A percentile compares a stretch with the other conserved stretches of the same genome.
These are phyloP conservation scores for Cyphellophora europaea DNA, from an alignment of 2,329 filamentous ascomycete species.

Conservation along the genomic window DNA sequence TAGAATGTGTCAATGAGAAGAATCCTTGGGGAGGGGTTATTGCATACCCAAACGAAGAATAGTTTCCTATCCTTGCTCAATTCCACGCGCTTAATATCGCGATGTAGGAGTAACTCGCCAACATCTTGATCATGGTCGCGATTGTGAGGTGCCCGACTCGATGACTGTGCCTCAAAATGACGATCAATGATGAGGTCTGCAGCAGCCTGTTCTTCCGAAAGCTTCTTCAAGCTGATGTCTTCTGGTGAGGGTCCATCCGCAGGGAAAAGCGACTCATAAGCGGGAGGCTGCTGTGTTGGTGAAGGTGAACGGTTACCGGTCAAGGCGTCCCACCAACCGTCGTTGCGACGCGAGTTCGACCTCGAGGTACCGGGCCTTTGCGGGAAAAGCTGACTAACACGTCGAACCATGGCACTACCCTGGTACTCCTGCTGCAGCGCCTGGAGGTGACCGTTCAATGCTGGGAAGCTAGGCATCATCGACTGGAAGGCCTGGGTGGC, in stretches of 20 bases:
- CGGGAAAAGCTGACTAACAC: constrained; percentile 65
- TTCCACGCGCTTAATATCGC: constrained; percentile 36
- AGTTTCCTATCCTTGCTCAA: constrained; percentile 39
- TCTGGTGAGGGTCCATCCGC: constrained; percentile 28
- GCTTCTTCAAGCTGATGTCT: constrained; percentile 33
- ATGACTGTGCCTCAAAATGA: constrained; percentile 24
- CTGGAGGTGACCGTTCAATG: constrained; percentile 47
- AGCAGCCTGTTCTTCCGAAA: constrained; percentile 31
- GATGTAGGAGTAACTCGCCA: constrained; percentile 5
- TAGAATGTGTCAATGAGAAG: constrained; percentile 19
- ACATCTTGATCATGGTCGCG: constrained; percentile 29
- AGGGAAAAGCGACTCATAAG: constrained; percentile 73
- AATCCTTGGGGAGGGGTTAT: constrained; percentile 13
- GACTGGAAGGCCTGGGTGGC: constrained; percentile 56
- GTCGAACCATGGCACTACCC: constrained; percentile 60
- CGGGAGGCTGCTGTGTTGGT: constrained; percentile 43
- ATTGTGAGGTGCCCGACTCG: constrained; percentile 25
- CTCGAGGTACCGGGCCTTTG: constrained; percentile 38
- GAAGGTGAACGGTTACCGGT: constrained; percentile 37
- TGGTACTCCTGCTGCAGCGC: constrained; percentile 65
- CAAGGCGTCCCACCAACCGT: constrained; percentile 60
- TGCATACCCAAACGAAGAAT: constrained; percentile 47
- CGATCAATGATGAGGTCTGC: constrained; percentile 34
- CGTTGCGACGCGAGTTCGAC: constrained; percentile 37
- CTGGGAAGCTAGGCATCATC: constrained; percentile 52